A percentile compares a stretch with the other conserved stretches of the same genome.
Conservation (phyloP, 139 green algal genomes). For the Micractinium sp. region DNA sequence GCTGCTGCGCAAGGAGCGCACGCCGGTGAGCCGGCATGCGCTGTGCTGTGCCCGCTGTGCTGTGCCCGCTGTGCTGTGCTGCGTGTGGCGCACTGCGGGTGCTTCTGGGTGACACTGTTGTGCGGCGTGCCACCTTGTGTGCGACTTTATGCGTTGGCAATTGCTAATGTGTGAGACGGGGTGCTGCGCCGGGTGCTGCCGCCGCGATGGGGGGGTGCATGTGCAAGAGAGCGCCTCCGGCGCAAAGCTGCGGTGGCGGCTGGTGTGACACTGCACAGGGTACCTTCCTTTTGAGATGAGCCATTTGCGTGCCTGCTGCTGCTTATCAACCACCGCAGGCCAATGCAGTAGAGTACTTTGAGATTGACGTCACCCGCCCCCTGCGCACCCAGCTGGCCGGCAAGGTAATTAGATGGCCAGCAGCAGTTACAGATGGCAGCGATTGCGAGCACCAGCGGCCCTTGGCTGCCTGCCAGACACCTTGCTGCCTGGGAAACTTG, state of each 20-base stretch:
- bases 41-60: not conserved
- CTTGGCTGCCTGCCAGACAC: too few species aligned
- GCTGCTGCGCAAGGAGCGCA: slow-evolving; percentile 39
- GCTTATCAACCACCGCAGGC: not conserved
- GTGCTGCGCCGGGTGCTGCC: too few species aligned
- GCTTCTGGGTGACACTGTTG: not conserved
- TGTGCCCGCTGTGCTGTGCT: not conserved
- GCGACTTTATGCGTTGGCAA: not conserved
- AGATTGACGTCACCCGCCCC: slow-evolving; percentile 9
- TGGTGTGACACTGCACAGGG: not conserved
- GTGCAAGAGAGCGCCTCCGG: not conserved
- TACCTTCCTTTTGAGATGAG: not conserved
- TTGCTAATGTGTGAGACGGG: too few species aligned
- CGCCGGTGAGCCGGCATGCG: slow-evolving; percentile 20
- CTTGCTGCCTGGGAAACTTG: too few species aligned
- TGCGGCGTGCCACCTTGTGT: not conserved
- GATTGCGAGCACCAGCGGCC: too few species aligned
- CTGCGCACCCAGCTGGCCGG: slow-evolving; percentile 34
- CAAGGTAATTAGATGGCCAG: not conserved
- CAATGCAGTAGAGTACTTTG: slow-evolving; percentile 34
- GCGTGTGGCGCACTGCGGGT: not conserved
- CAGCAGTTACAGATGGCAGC: too few species aligned
- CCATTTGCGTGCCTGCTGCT: not conserved
- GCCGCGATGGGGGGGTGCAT: too few species aligned
- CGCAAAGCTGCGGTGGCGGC: too few species aligned